Evolutionary conservation across 1,139 yeast species (phyloP).

Genomic region (Blastobotrys serpentis): DNA sequence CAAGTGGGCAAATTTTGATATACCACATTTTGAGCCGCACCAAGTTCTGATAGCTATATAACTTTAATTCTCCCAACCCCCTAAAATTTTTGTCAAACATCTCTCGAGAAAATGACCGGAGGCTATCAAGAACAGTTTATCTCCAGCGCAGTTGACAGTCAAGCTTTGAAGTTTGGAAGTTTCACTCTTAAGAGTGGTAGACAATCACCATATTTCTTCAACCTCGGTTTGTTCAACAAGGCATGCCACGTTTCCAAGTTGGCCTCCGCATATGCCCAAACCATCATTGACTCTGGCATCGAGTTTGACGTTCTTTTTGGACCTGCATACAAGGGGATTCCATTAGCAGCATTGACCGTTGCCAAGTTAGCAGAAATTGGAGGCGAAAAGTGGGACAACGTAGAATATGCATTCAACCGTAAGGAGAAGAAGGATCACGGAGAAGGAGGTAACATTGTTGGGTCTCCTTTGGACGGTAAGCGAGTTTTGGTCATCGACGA

Average conservation of each 20-base stretch:
- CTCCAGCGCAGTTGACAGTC: conserved; percentile 73
- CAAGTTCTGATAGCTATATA: neutral
- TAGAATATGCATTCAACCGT: conserved; percentile 46
- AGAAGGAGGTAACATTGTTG: conserved; percentile 95
- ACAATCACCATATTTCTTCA: conserved; percentile 93
- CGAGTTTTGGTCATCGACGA: conserved; percentile 86
- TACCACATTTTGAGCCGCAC: neutral
- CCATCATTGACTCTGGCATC: conserved; percentile 75
- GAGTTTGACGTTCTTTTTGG: conserved; percentile 92
- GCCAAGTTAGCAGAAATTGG: conserved; percentile 89
- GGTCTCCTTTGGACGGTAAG: conserved; percentile 69
- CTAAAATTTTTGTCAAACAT: conserved; percentile 28
- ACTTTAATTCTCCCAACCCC: neutral
- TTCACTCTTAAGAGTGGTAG: conserved; percentile 93
- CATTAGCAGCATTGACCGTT: conserved; percentile 88
- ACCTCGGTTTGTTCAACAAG: conserved; percentile 82
- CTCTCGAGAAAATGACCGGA: neutral
- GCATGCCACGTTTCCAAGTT: conserved; percentile 74
- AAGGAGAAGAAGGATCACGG: conserved; percentile 95
- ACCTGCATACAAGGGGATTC: conserved; percentile 97
- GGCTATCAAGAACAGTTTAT: conserved; percentile 66
- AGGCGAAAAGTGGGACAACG: conserved; percentile 63
- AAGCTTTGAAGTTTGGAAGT: conserved; percentile 81
- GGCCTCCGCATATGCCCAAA: conserved; percentile 85
- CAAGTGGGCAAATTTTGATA: neutral